These are phyloP conservation scores for Limonomyces culmigenus DNA, from an alignment of 1,284 basidiomycete genomes.

Conservation along the genomic window DNA sequence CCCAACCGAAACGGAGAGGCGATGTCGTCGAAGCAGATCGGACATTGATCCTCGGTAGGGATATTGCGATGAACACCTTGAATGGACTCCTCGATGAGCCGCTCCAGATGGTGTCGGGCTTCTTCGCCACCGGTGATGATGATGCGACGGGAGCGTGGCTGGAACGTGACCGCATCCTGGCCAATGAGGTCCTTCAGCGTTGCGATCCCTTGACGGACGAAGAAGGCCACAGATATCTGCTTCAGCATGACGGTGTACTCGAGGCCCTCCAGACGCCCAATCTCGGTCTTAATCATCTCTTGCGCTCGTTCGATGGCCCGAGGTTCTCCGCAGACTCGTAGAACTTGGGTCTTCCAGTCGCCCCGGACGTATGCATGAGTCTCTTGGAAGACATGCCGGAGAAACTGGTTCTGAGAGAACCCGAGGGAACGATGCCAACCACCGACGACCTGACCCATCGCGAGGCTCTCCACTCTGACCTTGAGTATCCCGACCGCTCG, in stretches of 20 bases:
- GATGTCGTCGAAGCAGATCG: too few species aligned
- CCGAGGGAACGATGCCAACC: too few species aligned
- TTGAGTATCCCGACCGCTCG: too few species aligned
- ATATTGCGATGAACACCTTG: too few species aligned
- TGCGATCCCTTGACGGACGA: conserved; percentile 27
- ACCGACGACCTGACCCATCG: too few species aligned
- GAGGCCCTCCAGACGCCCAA: conserved; percentile 22
- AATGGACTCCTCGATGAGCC: conserved; percentile 26
- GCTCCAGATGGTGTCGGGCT: conserved; percentile 22
- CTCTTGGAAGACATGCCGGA: too few species aligned
- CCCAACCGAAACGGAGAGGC: too few species aligned
- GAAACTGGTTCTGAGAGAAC: too few species aligned
- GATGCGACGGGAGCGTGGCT: conserved; percentile 18
- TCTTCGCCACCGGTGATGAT: conserved; percentile 32
- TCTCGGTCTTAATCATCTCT: conserved; percentile 21
- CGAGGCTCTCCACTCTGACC: too few species aligned
- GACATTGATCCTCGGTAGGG: too few species aligned
- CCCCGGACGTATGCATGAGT: conserved; percentile 23
- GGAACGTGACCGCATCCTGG: conserved; percentile 28
- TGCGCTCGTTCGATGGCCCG: conserved; percentile 19
- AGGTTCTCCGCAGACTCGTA: conserved; percentile 24
- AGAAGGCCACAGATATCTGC: conserved; percentile 23
- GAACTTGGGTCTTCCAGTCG: conserved; percentile 21
- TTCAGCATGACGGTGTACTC: conserved; percentile 21
- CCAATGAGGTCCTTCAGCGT: conserved; percentile 29